Conservation (phyloP, 805 yeast genomes). For the Candida xyloterini region DNA sequence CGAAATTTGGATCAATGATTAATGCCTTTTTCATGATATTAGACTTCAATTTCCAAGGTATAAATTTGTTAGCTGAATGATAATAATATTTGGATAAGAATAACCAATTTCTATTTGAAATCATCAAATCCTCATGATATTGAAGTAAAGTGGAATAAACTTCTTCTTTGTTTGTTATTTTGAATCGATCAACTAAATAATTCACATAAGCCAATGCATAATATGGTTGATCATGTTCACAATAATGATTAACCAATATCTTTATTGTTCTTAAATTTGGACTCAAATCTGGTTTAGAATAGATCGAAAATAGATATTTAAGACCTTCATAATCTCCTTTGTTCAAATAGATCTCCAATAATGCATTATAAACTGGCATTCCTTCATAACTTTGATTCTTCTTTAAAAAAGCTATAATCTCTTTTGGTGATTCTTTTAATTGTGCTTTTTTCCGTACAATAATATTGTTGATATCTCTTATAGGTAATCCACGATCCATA, state of each 20-base stretch:
- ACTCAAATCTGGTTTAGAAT: not conserved
- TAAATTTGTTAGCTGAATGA: not conserved
- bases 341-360: slow-evolving; percentile 9
- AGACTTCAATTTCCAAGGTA: not conserved
- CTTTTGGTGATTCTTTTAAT: slow-evolving; percentile 3
- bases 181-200: not conserved
- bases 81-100: slow-evolving; percentile 2
- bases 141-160: slow-evolving; percentile 5
- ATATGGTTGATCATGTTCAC: slow-evolving; percentile 3
- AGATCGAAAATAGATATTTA: slow-evolving; percentile 2
- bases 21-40: not conserved
- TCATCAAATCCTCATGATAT: not conserved
- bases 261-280: slow-evolving; percentile 12
- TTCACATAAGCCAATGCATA: not conserved
- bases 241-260: slow-evolving; percentile 8
- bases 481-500: slow-evolving; percentile 3
- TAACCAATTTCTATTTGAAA: not conserved
- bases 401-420: slow-evolving; percentile 9
- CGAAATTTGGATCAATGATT: slow-evolving; percentile 1
- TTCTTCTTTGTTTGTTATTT: slow-evolving; percentile 2
- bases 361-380: slow-evolving; percentile 3
- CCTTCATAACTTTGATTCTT: slow-evolving; percentile 7
- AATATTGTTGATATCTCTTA: slow-evolving; percentile 4
- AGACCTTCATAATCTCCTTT: slow-evolving; percentile 6
- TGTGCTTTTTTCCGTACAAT: slow-evolving; percentile 10